Conservation (phyloP, 2,329 filamentous ascomycete genomes). For the Cytospora piceae region DNA sequence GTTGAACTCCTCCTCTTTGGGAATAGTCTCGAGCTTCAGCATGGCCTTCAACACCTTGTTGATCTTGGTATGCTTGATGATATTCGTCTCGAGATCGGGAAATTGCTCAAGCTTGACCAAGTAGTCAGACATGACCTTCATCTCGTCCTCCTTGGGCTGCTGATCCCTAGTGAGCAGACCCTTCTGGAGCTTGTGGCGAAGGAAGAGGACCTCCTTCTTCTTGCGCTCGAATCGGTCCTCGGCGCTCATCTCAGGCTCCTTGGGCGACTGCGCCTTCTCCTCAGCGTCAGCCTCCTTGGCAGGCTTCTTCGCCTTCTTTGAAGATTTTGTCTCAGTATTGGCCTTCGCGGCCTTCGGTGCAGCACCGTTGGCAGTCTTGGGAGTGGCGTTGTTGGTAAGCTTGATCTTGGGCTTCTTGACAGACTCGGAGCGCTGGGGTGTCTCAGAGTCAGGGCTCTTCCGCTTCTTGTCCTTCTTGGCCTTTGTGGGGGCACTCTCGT, state of each 20-base stretch:
- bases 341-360: conserved; percentile 59
- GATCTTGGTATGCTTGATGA: conserved; percentile 92
- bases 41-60: conserved; percentile 98
- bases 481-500: conserved; percentile 48
- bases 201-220: conserved; percentile 83
- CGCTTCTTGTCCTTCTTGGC: conserved; percentile 74
- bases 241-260: conserved; percentile 61
- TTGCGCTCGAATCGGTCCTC: conserved; percentile 64
- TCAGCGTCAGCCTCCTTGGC: conserved; percentile 57
- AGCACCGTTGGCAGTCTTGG: conserved; percentile 70
- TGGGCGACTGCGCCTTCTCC: conserved; percentile 48
- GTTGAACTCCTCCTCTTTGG: conserved; percentile 83
- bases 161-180: conserved; percentile 86
- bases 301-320: conserved; percentile 57
- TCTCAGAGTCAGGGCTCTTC: conserved; percentile 76
- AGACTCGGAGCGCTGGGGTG: conserved; percentile 62
- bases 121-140: conserved; percentile 77
- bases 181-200: conserved; percentile 93
- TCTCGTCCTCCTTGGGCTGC: conserved; percentile 83
- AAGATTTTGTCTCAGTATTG: conserved; percentile 54
- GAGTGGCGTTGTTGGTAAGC: conserved; percentile 66
- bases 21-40: conserved; percentile 82
- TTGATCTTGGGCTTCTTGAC: conserved; percentile 72
- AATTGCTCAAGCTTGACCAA: conserved; percentile 79
- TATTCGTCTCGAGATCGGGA: conserved; percentile 81